Base-by-base conservation (phyloP, 495 filamentous ascomycete species). In the Sphaerosporella brunnea region DNA sequence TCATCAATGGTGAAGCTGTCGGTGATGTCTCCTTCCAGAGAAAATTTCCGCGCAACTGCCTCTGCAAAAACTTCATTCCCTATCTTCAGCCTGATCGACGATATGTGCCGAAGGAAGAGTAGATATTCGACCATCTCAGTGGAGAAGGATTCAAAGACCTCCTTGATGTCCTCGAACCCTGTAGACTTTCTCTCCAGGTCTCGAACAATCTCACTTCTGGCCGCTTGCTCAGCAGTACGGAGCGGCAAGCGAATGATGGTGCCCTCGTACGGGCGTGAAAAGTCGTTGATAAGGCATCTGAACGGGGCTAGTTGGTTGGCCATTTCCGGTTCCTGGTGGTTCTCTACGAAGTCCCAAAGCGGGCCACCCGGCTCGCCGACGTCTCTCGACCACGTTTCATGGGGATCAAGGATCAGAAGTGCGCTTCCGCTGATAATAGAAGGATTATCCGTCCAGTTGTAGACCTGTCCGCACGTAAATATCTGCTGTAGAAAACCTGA, bases 171-270 rank as follows among this genome's bases (percentile, higher is more conserved):
- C 11, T 59, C 47, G 8, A 39, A 15, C n/a, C 51, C 45, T 15
- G 55, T 62, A 5, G 55, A 45, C 45, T 56, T 52, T 0, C 43
- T 47, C 10, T 48, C 30, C 23, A 8, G 1, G 23, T 51, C 53
- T 23, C 62, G 64, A 40, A 61, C 51, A 41, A 66, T 68, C 20
- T 52, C 52, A 26, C 35, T 48, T 9, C 5, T 4, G 4, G 2
- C n/a, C 0, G 59, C 62, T 25, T 64, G 64, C 7, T 41, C 51
- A 10, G 45, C 11, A 8, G 60, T 66, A 19, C 66, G 59, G 5
- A 69, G 46, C 10, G 66, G 66, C n/a, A 69, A 59, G n/a, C 66
- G 64, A 23, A 69, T 65, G 4, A 67, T 60, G 7, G 66, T 68
- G 9, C 63, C 64, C 21, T 61, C 45, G n/a, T 62, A 51, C 2